Base-by-base conservation (phyloP, 2,329 filamentous ascomycete genomes). In the Pezicula carpinea region DNA sequence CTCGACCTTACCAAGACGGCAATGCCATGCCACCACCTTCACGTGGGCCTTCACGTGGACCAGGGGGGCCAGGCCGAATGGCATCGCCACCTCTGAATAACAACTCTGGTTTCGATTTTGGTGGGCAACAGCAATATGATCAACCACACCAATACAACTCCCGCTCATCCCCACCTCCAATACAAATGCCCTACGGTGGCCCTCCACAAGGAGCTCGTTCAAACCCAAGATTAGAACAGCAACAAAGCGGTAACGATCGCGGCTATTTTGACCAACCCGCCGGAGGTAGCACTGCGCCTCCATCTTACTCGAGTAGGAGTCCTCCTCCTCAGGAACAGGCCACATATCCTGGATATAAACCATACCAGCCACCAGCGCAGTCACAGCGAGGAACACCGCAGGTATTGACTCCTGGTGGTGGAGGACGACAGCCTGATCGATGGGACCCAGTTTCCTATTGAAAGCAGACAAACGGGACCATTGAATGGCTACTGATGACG, bases 91-190 rank as follows among this genome's bases (percentile, higher is more conserved):
- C 55, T 14, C 36, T 51, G 2, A 48, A 50, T n/a, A 58, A 59
- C 35, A 56, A 53, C 39, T 45, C 49, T 14, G 57, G 57, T 8
- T 61, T 61, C 18, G 59, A 59, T 32, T 59, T 59, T 26, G 57
- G 52, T 8, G 43, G 39, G 6, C 51, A 49, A 13, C 38, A 40
- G 14, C 19, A 35, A 19, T 35, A 35, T 35, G 18, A 35, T 13
- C 29, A 33, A 29, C 47, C 48, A 26, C 52, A 51, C 33, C 36
- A 22, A 11, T 51, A 52, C 26, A 34, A 43, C 29, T 39, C 48
- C 15, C 26, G 48, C 33, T 50, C 50, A 8, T 33, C 48, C n/a
- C 52, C 51, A 35, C 47, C 48, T 2, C 48, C 43, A 5, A 50
- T 54, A 31, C 50, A 54, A 38, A 41, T 42, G 15, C 43, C 49